Conservation (phyloP, 2,329 filamentous ascomycete genomes). For the Sporothrix brasiliensis region DNA sequence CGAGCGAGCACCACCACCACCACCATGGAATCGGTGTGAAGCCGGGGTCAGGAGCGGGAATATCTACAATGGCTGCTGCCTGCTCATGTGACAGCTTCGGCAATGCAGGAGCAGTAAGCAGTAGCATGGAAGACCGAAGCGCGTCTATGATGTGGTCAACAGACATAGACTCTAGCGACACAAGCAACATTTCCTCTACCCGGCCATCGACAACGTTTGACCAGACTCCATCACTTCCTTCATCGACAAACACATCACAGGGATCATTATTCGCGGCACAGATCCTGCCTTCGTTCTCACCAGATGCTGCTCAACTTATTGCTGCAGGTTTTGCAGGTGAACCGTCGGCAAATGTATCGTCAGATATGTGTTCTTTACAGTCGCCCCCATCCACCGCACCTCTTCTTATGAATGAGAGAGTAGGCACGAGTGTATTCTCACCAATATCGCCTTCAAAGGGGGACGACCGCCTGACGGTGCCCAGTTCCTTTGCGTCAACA, state of each 20-base stretch:
- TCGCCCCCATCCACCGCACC: conserved; percentile 9
- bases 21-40: conserved; percentile 21
- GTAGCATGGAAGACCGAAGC: conserved; percentile 10
- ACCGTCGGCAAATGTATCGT: not conserved
- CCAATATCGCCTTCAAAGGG: conserved; percentile 13
- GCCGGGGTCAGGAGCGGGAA: not conserved
- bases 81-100: conserved; percentile 21
- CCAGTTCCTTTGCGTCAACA: conserved; percentile 27
- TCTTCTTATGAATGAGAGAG: not conserved
- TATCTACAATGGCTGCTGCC: not conserved
- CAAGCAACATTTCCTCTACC: conserved; percentile 26
- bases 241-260: conserved; percentile 26
- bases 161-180: conserved; percentile 27
- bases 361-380: not conserved
- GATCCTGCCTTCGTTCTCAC: conserved; percentile 6
- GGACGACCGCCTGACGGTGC: conserved; percentile 21
- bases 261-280: conserved; percentile 22
- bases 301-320: not conserved
- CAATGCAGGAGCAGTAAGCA: not conserved
- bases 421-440: conserved; percentile 5
- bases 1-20: conserved; percentile 23
- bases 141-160: conserved; percentile 31
- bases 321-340: not conserved
- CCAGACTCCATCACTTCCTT: conserved; percentile 15
- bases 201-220: conserved; percentile 30